Base-by-base conservation (phyloP, 306 rosid species). In the Luffa acutangula region DNA sequence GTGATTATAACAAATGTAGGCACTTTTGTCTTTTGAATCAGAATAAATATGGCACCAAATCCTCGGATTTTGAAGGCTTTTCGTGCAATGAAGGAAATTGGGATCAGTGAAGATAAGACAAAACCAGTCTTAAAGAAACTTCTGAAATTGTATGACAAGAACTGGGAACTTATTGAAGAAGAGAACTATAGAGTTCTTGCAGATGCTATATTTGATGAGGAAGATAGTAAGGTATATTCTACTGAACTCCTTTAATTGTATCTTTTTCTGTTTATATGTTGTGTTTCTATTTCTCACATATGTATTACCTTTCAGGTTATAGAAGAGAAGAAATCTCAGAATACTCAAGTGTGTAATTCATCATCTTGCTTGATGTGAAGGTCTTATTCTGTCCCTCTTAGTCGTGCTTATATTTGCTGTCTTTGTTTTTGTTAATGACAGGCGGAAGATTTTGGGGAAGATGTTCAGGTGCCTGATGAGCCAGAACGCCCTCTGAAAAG, bases 91-190 rank as follows among this genome's bases (percentile, higher is more conserved):
- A 65, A 67, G 53, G 81, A 34, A 71, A 83, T 95, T 42, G 99
- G 99, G 46, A 86, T 95, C 66, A 75, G 56, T 45, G 90, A 93
- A 86, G 79, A 78, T 5, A 83, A 87, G 86, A 93, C 92, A 41
- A 95, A 93, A 67, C 94, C 96, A 1, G 97, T 93, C 15, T 80
- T 93, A 64, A 93, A 90, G 85, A 89, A 82, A 39, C 96, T 95
- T 25, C 80, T 95, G 46, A 89, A 79, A 48, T 75, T 91, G 87
- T 95, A 91, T 86, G 93, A 95, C 36, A 90, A 84, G 77, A 87
- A 93, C 73, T 93, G 99, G 99, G 91, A 84, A 51, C 92, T 95
- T 17, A 95, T 95, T 48, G 99, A 95, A 90, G 93, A 81, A 89
- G 99, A 95, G 87, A 90, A 83, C 75, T 95, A 91, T 77, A 86